phyloP scores from a whole-genome alignment of 163 green algal species.

The Scenedesmus sp. region DNA sequence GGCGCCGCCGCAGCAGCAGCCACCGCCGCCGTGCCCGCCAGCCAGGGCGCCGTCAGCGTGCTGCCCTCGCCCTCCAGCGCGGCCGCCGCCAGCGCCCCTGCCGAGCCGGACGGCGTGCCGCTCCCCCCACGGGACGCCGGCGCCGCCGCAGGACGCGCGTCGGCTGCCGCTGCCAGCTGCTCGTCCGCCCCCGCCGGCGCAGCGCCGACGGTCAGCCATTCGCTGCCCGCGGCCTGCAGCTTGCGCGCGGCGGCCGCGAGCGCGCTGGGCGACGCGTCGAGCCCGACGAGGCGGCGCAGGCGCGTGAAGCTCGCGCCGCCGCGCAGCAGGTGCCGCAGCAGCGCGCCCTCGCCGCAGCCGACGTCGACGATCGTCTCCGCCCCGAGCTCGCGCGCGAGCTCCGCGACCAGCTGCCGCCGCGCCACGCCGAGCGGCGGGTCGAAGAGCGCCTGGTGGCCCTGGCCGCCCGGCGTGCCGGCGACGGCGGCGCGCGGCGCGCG shows the following conservation, averaged over 20 bases:
- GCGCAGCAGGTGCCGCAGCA: constrained; percentile 29
- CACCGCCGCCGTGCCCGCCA: constrained; percentile 7
- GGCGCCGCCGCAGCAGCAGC: constrained; percentile 1
- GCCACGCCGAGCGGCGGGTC: constrained; percentile 17
- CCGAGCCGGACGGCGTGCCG: too few species aligned
- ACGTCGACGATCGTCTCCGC: neutral
- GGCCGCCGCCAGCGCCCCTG: too few species aligned
- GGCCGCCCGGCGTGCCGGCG: too few species aligned
- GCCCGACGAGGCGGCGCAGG: neutral
- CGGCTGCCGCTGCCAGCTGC: constrained; percentile 27
- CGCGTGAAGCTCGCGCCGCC: neutral
- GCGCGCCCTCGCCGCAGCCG: constrained; percentile 25
- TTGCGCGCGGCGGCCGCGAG: constrained; percentile 6
- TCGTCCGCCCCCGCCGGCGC: neutral
- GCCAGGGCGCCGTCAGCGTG: constrained; percentile 2
- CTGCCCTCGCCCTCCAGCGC: constrained; percentile 17
- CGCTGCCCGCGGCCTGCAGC: constrained; percentile 10
- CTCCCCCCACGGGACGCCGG: too few species aligned
- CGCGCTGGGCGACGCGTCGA: neutral
- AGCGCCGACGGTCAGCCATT: constrained; percentile 5
- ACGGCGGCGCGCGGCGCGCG: too few species aligned
- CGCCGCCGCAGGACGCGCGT: too few species aligned
- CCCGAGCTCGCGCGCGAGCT: neutral
- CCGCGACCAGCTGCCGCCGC: constrained; percentile 4
- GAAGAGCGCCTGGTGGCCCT: constrained; percentile 23